Percentiles rank a stretch among this genome's conserved stretches.
Conservation (phyloP, 2,329 filamentous ascomycete genomes). For the Huntiella moniliformis region DNA sequence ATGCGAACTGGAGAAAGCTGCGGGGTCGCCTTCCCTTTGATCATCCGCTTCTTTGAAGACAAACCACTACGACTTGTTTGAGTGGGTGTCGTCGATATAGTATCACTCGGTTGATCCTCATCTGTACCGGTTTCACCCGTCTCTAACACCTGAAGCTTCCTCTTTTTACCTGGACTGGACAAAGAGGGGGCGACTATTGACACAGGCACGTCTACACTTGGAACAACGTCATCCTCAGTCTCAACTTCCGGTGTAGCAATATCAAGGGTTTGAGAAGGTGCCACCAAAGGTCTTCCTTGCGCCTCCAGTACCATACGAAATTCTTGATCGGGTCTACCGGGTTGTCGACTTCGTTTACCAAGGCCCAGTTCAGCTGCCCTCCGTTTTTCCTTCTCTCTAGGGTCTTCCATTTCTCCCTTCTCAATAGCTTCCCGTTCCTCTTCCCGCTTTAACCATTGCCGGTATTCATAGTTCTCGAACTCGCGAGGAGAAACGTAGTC, state of each 20-base stretch:
- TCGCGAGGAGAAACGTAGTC: slow-evolving; percentile 39
- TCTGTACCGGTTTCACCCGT: neutral
- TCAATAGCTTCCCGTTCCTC: slow-evolving; percentile 18
- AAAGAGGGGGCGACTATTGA: neutral
- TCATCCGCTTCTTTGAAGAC: neutral
- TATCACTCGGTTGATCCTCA: neutral
- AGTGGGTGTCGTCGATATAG: neutral
- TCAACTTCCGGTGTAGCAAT: neutral
- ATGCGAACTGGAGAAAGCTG: neutral
- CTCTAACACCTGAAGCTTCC: neutral
- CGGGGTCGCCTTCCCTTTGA: neutral
- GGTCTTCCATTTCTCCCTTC: slow-evolving; percentile 13
- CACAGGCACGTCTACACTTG: neutral
- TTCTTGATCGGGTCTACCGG: neutral
- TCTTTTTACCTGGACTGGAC: neutral
- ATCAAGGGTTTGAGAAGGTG: neutral
- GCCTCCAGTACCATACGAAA: neutral
- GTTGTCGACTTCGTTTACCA: neutral
- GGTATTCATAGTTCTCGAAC: slow-evolving; percentile 38
- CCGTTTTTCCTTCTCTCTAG: neutral
- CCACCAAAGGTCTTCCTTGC: neutral
- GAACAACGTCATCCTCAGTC: neutral
- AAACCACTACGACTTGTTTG: neutral
- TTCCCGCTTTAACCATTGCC: slow-evolving; percentile 25
- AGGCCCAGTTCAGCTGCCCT: neutral